Percentiles rank a stretch among this genome's conserved stretches.
Conservation (phyloP, 1,284 basidiomycete genomes). For the Ustilago esculenta region DNA sequence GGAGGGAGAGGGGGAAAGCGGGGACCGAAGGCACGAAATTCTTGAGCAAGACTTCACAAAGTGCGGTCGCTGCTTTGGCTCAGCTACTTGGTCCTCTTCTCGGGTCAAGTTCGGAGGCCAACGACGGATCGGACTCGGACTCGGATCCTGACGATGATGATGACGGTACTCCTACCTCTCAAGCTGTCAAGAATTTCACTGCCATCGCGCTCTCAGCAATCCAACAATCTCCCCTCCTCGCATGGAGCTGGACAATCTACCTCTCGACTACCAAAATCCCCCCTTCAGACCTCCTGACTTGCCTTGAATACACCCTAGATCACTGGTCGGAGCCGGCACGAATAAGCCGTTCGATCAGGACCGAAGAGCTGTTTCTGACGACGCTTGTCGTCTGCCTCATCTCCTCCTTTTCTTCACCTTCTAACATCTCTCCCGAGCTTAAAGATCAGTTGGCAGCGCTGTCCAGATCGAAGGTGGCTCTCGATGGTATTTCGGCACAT, state of each 20-base stretch:
- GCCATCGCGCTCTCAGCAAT: background rate
- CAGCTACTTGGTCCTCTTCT: slow-evolving; percentile 2
- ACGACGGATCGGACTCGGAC: background rate
- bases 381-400: slow-evolving; percentile 74
- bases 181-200: background rate
- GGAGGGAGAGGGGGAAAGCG: slow-evolving; percentile 6
- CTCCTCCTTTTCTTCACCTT: slow-evolving; percentile 64
- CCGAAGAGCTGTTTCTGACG: slow-evolving; percentile 73
- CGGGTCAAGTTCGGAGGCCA: background rate
- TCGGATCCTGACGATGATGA: slow-evolving; percentile 3
- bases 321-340: slow-evolving; percentile 14
- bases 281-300: background rate
- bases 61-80: slow-evolving; percentile 8
- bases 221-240: slow-evolving; percentile 18
- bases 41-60: slow-evolving; percentile 2
- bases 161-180: background rate
- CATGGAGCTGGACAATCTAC: slow-evolving; percentile 12
- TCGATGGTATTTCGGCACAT: slow-evolving; percentile 79
- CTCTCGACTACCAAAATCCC: slow-evolving; percentile 3
- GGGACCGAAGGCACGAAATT: slow-evolving; percentile 23
- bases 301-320: slow-evolving; percentile 8
- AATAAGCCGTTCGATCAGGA: slow-evolving; percentile 3
- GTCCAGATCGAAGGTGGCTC: slow-evolving; percentile 73
- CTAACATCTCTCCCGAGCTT: slow-evolving; percentile 14
- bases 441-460: slow-evolving; percentile 39